Percentiles rank a stretch among this genome's conserved stretches.
phyloP scores from a whole-genome alignment of 225 moss, liverwort and hornwort species.

The Marchantia paleacea region DNA sequence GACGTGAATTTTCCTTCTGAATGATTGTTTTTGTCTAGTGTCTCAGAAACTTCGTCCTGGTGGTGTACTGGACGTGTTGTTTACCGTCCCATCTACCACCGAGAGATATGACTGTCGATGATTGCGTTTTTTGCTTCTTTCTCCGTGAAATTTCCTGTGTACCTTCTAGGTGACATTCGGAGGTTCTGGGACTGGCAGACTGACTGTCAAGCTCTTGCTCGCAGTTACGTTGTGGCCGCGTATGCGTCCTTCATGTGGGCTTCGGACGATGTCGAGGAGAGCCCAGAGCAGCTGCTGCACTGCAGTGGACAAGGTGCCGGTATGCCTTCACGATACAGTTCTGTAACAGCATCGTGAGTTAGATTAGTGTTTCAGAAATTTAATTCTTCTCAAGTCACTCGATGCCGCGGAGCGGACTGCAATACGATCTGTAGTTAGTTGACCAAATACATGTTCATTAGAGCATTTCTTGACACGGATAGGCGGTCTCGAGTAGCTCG shows the following conservation, averaged over 20 bases:
- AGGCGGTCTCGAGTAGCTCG: not conserved
- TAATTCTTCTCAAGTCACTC: too few species aligned
- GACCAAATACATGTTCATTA: not conserved
- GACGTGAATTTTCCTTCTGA: too few species aligned
- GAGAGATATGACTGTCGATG: too few species aligned
- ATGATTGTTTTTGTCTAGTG: too few species aligned
- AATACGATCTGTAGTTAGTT: not conserved
- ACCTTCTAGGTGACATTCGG: not conserved
- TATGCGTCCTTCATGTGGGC: slow-evolving; percentile 33
- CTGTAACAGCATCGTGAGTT: not conserved
- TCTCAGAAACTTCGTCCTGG: too few species aligned
- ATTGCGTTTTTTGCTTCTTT: too few species aligned
- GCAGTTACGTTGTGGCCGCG: slow-evolving; percentile 32
- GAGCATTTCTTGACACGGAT: not conserved
- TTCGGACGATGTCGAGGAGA: slow-evolving; percentile 20
- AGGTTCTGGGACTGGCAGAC: not conserved
- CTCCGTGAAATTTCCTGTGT: too few species aligned
- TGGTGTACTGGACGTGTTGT: too few species aligned
- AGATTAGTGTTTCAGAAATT: not conserved
- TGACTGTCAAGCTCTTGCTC: not conserved
- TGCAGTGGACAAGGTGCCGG: not conserved
- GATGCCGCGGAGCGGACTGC: too few species aligned
- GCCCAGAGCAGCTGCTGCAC: not conserved
- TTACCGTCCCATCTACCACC: too few species aligned
- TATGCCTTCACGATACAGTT: not conserved